Percentiles rank a stretch among this genome's conserved stretches.
Conservation (phyloP, 2,329 filamentous ascomycete species). For the Chaetomiaceae sp. region DNA sequence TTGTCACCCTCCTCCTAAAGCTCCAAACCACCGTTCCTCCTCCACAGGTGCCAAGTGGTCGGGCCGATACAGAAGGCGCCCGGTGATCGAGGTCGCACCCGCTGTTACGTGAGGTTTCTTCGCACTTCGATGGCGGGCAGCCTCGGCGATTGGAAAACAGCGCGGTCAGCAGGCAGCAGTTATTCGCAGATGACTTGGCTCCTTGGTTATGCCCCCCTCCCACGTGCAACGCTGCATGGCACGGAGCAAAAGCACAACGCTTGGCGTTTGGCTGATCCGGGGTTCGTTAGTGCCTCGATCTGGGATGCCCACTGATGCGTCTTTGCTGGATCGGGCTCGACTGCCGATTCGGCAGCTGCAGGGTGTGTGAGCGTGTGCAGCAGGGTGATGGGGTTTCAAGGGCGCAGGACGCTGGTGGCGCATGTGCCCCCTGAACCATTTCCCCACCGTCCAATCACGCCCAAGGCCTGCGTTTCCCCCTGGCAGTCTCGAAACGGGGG, state of each 20-base stretch:
- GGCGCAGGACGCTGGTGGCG: not conserved
- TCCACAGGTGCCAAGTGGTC: not conserved
- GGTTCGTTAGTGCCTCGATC: not conserved
- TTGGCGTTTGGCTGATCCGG: conserved; percentile 1
- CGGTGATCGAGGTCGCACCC: conserved; percentile 1
- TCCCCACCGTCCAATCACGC: not conserved
- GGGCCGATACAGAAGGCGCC: conserved; percentile 2
- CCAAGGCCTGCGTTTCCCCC: not conserved
- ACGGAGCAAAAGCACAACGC: not conserved
- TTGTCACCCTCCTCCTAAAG: too few species aligned
- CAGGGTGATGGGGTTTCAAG: not conserved
- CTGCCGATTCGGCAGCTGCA: conserved; percentile 3
- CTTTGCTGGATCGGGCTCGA: conserved; percentile 1
- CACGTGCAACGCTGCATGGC: not conserved
- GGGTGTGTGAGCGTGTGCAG: too few species aligned
- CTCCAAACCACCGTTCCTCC: too few species aligned
- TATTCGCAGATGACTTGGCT: not conserved
- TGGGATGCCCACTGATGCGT: too few species aligned
- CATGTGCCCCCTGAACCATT: conserved; percentile 7
- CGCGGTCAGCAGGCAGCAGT: not conserved
- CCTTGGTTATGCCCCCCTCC: not conserved
- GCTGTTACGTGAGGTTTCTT: too few species aligned
- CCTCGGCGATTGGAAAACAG: too few species aligned
- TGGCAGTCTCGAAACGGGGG: not conserved
- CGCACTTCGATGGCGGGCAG: not conserved